A percentile compares a stretch with the other conserved stretches of the same genome.
These are phyloP conservation scores for Physcia stellaris DNA, from an alignment of 495 filamentous ascomycete genomes.

Conservation along the genomic window DNA sequence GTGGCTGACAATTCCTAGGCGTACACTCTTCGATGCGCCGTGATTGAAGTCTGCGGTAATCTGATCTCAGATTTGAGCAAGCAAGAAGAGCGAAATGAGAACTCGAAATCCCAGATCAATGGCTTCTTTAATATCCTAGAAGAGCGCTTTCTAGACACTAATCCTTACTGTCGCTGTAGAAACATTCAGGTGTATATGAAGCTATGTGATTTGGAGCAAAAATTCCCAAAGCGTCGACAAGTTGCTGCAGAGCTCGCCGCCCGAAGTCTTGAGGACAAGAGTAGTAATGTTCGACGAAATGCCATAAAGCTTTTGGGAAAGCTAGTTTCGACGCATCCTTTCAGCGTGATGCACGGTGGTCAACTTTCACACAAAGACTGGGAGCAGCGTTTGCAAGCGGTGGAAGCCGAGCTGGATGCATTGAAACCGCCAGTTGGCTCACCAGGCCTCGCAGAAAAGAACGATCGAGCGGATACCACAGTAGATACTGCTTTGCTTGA, in stretches of 20 bases:
- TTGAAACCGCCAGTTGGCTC: conserved; percentile 68
- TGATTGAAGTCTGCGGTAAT: conserved; percentile 99
- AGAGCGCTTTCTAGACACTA: conserved; percentile 90
- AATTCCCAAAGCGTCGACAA: conserved; percentile 86
- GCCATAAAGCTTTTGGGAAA: conserved; percentile 84
- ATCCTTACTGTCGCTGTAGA: conserved; percentile 88
- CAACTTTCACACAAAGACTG: conserved; percentile 75
- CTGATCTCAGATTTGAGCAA: conserved; percentile 81
- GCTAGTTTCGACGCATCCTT: conserved; percentile 85
- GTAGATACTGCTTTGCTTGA: conserved; percentile 73
- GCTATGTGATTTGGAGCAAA: conserved; percentile 82
- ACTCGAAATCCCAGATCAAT: conserved; percentile 85
- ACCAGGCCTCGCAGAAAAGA: conserved; percentile 56
- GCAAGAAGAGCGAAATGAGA: conserved; percentile 77
- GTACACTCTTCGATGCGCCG: conserved; percentile 80
- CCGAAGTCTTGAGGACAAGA: conserved; percentile 89
- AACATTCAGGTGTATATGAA: conserved; percentile 88
- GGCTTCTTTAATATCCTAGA: conserved; percentile 95
- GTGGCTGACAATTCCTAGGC: conserved; percentile 40
- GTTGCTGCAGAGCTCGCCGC: conserved; percentile 72
- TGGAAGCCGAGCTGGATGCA: conserved; percentile 67
- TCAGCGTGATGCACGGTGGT: conserved; percentile 80
- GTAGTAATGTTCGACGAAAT: conserved; percentile 89
- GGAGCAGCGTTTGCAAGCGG: conserved; percentile 61
- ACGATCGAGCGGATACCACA: conserved; percentile 35